Percentiles rank a stretch among this genome's conserved stretches.
Conservation (phyloP, 805 yeast genomes). For the Pichia occidentalis region DNA sequence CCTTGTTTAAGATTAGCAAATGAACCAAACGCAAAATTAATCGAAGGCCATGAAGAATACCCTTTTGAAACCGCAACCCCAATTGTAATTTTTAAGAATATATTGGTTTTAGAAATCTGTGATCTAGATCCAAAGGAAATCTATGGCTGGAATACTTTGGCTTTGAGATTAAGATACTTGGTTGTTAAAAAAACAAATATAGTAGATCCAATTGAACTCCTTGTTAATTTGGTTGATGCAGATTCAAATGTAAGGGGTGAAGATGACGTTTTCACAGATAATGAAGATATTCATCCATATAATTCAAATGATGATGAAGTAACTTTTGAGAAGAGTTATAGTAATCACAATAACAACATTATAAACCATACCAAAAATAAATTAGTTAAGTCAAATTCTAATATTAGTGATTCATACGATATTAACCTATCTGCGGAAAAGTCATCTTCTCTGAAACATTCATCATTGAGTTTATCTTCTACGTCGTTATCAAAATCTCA, state of each 20-base stretch:
- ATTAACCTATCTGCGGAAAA: background rate
- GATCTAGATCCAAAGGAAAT: constrained; percentile 60
- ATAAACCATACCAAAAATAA: no score
- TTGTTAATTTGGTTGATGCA: constrained; percentile 47
- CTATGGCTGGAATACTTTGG: constrained; percentile 55
- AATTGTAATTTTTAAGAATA: constrained; percentile 50
- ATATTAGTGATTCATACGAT: background rate
- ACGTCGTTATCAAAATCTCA: background rate
- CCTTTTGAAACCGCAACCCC: constrained; percentile 70
- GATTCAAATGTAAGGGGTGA: constrained; percentile 33
- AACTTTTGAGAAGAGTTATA: background rate
- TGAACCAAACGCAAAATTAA: constrained; percentile 50
- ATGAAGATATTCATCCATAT: constrained; percentile 11
- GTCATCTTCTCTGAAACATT: constrained; percentile 17
- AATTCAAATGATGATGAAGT: background rate
- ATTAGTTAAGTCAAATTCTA: constrained; percentile 2
- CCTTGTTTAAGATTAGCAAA: constrained; percentile 59
- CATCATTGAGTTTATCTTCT: constrained; percentile 14
- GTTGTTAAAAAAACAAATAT: constrained; percentile 47
- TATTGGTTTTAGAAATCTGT: constrained; percentile 52
- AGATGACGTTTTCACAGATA: constrained; percentile 19
- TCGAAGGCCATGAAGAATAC: constrained; percentile 59
- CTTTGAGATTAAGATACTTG: constrained; percentile 49
- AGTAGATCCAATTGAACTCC: constrained; percentile 45
- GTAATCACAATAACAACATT: constrained; percentile 9